Evolutionary conservation across 75 land plant genomes (phyloP).

Genomic region (Chamaecyparis obtusa): DNA sequence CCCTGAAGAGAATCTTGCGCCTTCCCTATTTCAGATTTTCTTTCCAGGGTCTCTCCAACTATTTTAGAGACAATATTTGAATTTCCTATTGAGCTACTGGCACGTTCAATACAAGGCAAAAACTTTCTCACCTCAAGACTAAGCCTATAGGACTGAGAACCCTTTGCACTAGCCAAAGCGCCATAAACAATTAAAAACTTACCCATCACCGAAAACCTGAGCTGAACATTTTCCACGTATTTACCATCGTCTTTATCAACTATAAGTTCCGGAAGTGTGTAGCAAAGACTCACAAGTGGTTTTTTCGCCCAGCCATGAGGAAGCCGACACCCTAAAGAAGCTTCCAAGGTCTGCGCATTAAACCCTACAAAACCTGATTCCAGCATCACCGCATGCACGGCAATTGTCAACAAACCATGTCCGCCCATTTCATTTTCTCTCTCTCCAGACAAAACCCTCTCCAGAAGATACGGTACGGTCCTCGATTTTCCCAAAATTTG

Average conservation of each 20-base stretch:
- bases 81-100: constrained; percentile 7
- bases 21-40: background rate
- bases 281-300: constrained; percentile 31
- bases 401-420: constrained; percentile 36
- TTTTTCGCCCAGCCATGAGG: constrained; percentile 40
- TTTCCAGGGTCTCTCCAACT: background rate
- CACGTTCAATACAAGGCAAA: constrained; percentile 23
- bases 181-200: constrained; percentile 64
- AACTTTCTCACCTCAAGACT: constrained; percentile 30
- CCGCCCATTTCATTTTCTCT: constrained; percentile 22
- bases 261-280: constrained; percentile 57
- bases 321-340: constrained; percentile 22
- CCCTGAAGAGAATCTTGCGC: background rate
- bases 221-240: constrained; percentile 23
- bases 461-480: constrained; percentile 50
- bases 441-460: constrained; percentile 57
- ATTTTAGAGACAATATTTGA: background rate
- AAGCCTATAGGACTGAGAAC: constrained; percentile 20
- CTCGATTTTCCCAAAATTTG: constrained; percentile 8
- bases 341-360: constrained; percentile 16
- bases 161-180: constrained; percentile 16
- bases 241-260: background rate
- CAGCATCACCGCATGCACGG: constrained; percentile 78
- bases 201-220: constrained; percentile 56
- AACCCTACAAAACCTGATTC: constrained; percentile 76